A percentile compares a stretch with the other conserved stretches of the same genome.
Evolutionary conservation across 805 yeast genomes (phyloP).

Genomic region (Metschnikowia lachancei): DNA sequence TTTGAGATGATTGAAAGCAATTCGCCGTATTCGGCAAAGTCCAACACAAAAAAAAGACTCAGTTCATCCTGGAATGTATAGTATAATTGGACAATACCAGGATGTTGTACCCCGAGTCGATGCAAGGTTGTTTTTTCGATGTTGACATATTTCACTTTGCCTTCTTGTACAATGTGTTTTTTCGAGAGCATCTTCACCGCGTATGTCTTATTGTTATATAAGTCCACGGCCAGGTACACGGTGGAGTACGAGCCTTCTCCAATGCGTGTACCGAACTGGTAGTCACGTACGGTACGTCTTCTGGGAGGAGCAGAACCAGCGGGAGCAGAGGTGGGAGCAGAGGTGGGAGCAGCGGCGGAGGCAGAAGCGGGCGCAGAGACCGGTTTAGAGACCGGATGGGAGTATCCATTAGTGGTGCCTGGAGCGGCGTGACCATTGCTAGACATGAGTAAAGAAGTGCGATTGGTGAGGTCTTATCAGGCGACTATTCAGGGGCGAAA

Average conservation of each 20-base stretch:
- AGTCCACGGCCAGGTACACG: conserved; percentile 82
- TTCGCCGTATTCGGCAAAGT: conserved; percentile 95
- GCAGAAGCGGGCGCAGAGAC: not conserved
- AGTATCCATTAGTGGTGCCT: not conserved
- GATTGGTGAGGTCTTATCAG: too few species aligned
- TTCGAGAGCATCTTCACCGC: conserved; percentile 92
- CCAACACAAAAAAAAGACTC: conserved; percentile 85
- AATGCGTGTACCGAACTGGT: conserved; percentile 79
- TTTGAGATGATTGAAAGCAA: conserved; percentile 73
- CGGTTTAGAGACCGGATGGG: not conserved
- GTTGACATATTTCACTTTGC: conserved; percentile 91
- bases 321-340: not conserved
- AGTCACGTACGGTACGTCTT: conserved; percentile 67
- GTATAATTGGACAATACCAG: conserved; percentile 88
- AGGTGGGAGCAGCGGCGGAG: not conserved
- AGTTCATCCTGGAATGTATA: conserved; percentile 93
- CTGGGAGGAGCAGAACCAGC: conserved; percentile 4
- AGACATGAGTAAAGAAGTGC: not conserved
- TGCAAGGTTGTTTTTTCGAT: conserved; percentile 90
- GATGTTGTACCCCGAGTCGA: conserved; percentile 79
- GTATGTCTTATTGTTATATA: conserved; percentile 68
- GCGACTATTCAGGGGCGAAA: too few species aligned
- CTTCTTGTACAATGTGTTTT: conserved; percentile 89
- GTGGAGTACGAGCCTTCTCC: conserved; percentile 98
- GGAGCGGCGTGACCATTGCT: conserved; percentile 2